phyloP scores from a whole-genome alignment of 805 yeast species.

The Ogataea allantospora region DNA sequence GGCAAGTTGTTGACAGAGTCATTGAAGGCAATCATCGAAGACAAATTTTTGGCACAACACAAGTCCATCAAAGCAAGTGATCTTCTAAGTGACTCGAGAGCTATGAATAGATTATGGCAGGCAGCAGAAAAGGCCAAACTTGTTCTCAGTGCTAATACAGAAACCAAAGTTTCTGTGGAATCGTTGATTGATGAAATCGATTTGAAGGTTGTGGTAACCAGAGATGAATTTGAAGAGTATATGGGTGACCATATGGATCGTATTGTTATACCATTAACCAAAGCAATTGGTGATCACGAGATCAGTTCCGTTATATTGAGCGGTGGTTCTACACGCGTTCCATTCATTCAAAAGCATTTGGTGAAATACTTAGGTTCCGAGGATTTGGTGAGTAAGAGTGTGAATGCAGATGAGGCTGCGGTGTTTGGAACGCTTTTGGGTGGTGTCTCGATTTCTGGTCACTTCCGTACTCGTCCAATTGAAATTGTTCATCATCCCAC shows the following conservation, averaged over 20 bases:
- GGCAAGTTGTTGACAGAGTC: conserved; percentile 72
- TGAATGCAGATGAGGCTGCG: conserved; percentile 94
- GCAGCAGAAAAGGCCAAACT: conserved; percentile 88
- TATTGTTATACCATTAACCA: conserved; percentile 52
- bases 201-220: conserved; percentile 60
- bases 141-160: conserved; percentile 83
- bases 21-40: conserved; percentile 58
- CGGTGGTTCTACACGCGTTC: conserved; percentile 92
- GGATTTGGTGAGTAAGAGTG: conserved; percentile 63
- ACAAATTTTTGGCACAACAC: conserved; percentile 53
- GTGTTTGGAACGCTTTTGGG: conserved; percentile 86
- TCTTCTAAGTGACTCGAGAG: conserved; percentile 48
- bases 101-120: conserved; percentile 67
- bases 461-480: conserved; percentile 63
- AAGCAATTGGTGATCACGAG: conserved; percentile 36
- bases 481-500: conserved; percentile 55
- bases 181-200: conserved; percentile 72
- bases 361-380: conserved; percentile 55
- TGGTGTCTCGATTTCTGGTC: conserved; percentile 71
- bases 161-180: conserved; percentile 75
- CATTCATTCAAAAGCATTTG: conserved; percentile 72
- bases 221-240: conserved; percentile 76
- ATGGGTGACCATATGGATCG: conserved; percentile 44
- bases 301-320: conserved; percentile 64
- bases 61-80: conserved; percentile 37